Evolutionary conservation across 805 yeast genomes (phyloP).

Genomic region (Metschnikowia bowlesiae): DNA sequence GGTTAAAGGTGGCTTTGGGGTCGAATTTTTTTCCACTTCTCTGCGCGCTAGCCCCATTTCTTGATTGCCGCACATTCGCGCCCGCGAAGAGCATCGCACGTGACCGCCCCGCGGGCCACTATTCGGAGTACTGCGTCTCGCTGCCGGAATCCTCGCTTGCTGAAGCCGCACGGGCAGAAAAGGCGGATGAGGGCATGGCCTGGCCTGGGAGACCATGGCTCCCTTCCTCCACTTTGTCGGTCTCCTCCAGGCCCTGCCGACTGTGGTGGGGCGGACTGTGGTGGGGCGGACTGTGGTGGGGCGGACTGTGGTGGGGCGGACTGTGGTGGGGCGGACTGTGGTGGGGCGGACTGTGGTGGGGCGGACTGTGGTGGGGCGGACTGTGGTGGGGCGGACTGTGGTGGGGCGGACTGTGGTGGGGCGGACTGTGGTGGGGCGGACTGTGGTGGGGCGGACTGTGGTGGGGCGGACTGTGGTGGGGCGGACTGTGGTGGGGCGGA

Average conservation of each 20-base stretch:
- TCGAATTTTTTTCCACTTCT: constrained; percentile 6
- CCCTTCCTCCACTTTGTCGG: not conserved
- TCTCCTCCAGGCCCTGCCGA: not conserved
- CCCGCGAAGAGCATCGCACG: constrained; percentile 4
- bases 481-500: not conserved
- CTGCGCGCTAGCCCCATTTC: constrained; percentile 3
- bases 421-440: not conserved
- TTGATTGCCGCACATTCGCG: constrained; percentile 3
- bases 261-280: not conserved
- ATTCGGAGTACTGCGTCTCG: constrained; percentile 15
- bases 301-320: not conserved
- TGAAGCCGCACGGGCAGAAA: not conserved
- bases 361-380: not conserved
- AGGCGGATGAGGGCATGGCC: no score
- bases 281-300: no score
- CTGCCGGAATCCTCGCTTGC: constrained; percentile 7
- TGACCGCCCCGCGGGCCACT: not conserved
- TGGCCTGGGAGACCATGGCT: not conserved
- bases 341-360: not conserved
- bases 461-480: not conserved
- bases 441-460: not conserved
- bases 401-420: not conserved
- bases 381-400: not conserved
- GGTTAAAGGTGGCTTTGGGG: not conserved
- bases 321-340: not conserved